These are phyloP conservation scores for Microbotryum scabiosae DNA, from an alignment of 1,284 basidiomycete species.

Conservation along the genomic window DNA sequence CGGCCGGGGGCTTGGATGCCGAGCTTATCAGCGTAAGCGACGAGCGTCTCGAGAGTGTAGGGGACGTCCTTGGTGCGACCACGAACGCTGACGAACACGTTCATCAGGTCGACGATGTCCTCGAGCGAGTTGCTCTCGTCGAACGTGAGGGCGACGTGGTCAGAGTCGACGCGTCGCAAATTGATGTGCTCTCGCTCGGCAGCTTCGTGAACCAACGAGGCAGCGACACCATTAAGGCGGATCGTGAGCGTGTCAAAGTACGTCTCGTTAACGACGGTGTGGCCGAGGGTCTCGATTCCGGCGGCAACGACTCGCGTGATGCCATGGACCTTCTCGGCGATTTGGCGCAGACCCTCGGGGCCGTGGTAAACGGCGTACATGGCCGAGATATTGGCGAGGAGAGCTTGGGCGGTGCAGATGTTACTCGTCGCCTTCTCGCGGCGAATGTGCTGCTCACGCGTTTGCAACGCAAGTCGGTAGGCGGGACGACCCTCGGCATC, in stretches of 20 bases:
- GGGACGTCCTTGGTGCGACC: slow-evolving; percentile 14
- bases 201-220: slow-evolving; percentile 60
- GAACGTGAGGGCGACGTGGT: slow-evolving; percentile 75
- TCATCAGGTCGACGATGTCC: slow-evolving; percentile 61
- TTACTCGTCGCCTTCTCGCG: slow-evolving; percentile 88
- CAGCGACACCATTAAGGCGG: slow-evolving; percentile 51
- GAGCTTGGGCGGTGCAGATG: slow-evolving; percentile 81
- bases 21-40: slow-evolving; percentile 38
- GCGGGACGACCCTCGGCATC: slow-evolving; percentile 77
- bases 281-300: slow-evolving; percentile 64
- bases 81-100: slow-evolving; percentile 58
- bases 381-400: slow-evolving; percentile 92
- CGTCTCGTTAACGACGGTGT: slow-evolving; percentile 51
- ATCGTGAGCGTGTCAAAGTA: slow-evolving; percentile 96
- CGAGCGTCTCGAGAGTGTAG: slow-evolving; percentile 39
- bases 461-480: slow-evolving; percentile 88
- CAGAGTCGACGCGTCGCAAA: slow-evolving; percentile 68
- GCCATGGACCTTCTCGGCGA: slow-evolving; percentile 84
- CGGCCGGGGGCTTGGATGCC: slow-evolving; percentile 30
- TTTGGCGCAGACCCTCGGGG: slow-evolving; percentile 71
- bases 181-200: slow-evolving; percentile 68
- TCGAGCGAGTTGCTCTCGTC: slow-evolving; percentile 73
- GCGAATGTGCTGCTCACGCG: slow-evolving; percentile 92
- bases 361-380: slow-evolving; percentile 92
- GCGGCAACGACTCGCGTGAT: slow-evolving; percentile 71